Evolutionary conservation across 345 rosid genomes (phyloP).

Genomic region (Bruguiera gymnorhiza): DNA sequence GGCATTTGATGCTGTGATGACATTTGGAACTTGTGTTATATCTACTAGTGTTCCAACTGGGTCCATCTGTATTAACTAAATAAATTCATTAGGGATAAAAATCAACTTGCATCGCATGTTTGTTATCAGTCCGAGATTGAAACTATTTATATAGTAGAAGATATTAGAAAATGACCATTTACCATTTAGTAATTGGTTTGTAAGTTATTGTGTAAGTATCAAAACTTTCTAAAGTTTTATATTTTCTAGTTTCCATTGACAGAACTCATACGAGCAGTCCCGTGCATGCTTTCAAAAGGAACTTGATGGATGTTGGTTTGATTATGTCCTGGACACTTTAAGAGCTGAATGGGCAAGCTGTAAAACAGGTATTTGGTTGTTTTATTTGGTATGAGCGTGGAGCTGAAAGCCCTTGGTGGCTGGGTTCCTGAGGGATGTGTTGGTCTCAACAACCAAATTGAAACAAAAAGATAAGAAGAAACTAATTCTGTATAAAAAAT

Average conservation of each 20-base stretch:
- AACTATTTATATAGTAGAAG: neutral
- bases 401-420: conserved; percentile 1
- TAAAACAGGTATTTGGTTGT: conserved; percentile 36
- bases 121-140: neutral
- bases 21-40: too few species aligned
- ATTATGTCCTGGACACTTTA: conserved; percentile 33
- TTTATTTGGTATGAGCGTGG: neutral
- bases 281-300: conserved; percentile 40
- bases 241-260: conserved; percentile 59
- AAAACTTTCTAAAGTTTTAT: conserved; percentile 53
- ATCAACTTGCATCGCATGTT: neutral
- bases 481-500: neutral
- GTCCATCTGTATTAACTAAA: neutral
- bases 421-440: neutral
- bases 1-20: too few species aligned
- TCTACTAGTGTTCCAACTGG: too few species aligned
- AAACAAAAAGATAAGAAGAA: neutral
- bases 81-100: neutral
- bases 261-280: conserved; percentile 50
- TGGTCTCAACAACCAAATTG: neutral
- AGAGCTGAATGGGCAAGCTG: conserved; percentile 49
- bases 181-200: conserved; percentile 1
- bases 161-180: neutral
- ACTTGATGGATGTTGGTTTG: conserved; percentile 67
- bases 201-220: neutral